Conservation (phyloP, 2,329 filamentous ascomycete genomes). For the Epichloe amarillans region DNA sequence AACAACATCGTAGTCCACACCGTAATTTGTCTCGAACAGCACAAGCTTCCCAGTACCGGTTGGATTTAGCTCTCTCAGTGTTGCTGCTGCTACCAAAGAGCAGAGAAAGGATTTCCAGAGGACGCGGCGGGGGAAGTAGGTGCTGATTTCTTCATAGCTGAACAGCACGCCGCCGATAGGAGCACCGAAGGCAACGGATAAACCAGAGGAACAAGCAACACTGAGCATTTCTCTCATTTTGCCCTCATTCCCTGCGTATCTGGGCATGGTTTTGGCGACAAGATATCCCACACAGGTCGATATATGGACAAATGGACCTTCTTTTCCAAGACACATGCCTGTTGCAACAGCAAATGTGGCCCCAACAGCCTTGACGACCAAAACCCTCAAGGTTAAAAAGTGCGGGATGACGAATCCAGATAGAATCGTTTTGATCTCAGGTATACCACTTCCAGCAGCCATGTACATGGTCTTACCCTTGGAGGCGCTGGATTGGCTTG, state of each 20-base stretch:
- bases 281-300: slow-evolving; percentile 43
- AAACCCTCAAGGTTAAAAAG: slow-evolving; percentile 40
- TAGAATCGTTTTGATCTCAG: slow-evolving; percentile 48
- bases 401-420: slow-evolving; percentile 47
- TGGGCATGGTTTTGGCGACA: slow-evolving; percentile 36
- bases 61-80: slow-evolving; percentile 43
- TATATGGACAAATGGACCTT: slow-evolving; percentile 50
- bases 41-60: slow-evolving; percentile 46
- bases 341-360: slow-evolving; percentile 44
- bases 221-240: slow-evolving; percentile 46
- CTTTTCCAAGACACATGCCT: slow-evolving; percentile 47
- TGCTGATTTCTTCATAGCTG: slow-evolving; percentile 46
- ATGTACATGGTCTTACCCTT: slow-evolving; percentile 42
- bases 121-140: slow-evolving; percentile 41
- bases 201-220: slow-evolving; percentile 41
- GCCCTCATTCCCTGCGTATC: slow-evolving; percentile 42
- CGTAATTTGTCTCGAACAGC: slow-evolving; percentile 47
- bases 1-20: slow-evolving; percentile 36
- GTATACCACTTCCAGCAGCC: slow-evolving; percentile 45
- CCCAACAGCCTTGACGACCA: slow-evolving; percentile 44
- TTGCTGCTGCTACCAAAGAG: slow-evolving; percentile 39
- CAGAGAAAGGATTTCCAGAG: slow-evolving; percentile 47
- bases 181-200: slow-evolving; percentile 48
- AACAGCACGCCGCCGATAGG: slow-evolving; percentile 50
- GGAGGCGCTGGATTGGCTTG: not conserved